Conservation (phyloP, 805 yeast genomes). For the Suhomyces faveliae region DNA sequence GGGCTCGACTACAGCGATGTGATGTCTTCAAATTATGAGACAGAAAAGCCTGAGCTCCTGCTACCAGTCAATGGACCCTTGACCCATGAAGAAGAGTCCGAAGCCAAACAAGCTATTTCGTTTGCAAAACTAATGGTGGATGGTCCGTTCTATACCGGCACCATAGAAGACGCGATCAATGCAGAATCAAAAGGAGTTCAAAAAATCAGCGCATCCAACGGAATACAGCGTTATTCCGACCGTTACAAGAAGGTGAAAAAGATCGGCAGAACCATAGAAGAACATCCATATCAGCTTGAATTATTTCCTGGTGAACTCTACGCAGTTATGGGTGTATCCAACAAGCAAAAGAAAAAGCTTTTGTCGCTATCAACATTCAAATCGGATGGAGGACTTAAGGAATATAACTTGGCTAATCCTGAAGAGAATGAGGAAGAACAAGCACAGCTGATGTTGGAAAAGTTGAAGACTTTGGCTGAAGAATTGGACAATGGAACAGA, state of each 20-base stretch:
- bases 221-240: constrained; percentile 81
- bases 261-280: constrained; percentile 69
- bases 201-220: constrained; percentile 46
- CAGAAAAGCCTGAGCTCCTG: constrained; percentile 45
- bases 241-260: constrained; percentile 67
- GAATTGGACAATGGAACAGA: constrained; percentile 42
- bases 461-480: constrained; percentile 45
- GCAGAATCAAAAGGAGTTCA: constrained; percentile 18
- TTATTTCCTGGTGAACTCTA: constrained; percentile 80
- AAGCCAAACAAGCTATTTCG: constrained; percentile 56
- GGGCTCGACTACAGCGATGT: constrained; percentile 70
- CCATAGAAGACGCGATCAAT: constrained; percentile 31
- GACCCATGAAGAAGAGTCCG: constrained; percentile 47
- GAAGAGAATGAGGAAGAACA: constrained; percentile 28
- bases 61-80: constrained; percentile 67
- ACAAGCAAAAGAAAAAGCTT: constrained; percentile 51
- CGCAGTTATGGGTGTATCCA: constrained; percentile 63
- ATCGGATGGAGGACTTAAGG: constrained; percentile 38
- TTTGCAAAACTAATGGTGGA: constrained; percentile 54
- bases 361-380: constrained; percentile 40
- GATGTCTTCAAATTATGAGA: constrained; percentile 29
- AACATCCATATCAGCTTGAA: constrained; percentile 69
- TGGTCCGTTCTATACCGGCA: constrained; percentile 68
- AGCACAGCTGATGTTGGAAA: constrained; percentile 40
- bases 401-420: constrained; percentile 24